Base-by-base conservation (phyloP, 257 asterid species). In the Nicotiana undulata region DNA sequence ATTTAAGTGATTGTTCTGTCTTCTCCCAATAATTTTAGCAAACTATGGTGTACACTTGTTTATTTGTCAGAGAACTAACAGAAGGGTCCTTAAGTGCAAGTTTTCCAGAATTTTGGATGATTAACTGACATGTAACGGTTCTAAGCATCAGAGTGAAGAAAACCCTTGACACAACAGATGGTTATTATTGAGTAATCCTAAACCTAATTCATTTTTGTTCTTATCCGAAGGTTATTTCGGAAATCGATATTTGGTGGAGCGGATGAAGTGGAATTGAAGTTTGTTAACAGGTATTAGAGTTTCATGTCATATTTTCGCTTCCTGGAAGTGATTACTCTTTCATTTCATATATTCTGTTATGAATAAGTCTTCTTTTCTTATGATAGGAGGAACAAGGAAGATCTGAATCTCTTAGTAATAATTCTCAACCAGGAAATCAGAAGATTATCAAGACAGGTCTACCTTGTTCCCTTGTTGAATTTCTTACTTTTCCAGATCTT, bases 221-320 rank as follows among this genome's bases (percentile, higher is more conserved):
- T 37, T 81, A 83, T 53, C 17, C 29, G 51, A 9, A 95, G 99
- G 90, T 85, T 95, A 77, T 95, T 95, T 77, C 93, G 99, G 79
- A 95, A 95, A 85, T 90, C 91, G 65, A 92, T 95, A 79, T 95
- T 95, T 75, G 99, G 99, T 83, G 97, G 90, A 66, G 99, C 99
- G 11, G 99, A 95, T 89, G 99, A 93, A 91, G 93, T 95, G 60
- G 99, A 95, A 84, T 78, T 95, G 87, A 95, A 93, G 89, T 95
- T 95, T 59, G 89, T 95, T 88, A 90, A 92, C 88, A 93, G 98
- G 98, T 92, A 82, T 17, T 32, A 26, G 52, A 79, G 70, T 80
- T 80, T n/a, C 82, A 63, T 84, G 15, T 78, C 28, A 37, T 40
- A 26, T 18, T 49, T 40, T 77, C 10, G 26, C 29, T 34, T 78